Percentiles rank a stretch among this genome's conserved stretches.
Evolutionary conservation across 2,329 filamentous ascomycete species (phyloP).

Genomic region (Sphaceloma murrayae): DNA sequence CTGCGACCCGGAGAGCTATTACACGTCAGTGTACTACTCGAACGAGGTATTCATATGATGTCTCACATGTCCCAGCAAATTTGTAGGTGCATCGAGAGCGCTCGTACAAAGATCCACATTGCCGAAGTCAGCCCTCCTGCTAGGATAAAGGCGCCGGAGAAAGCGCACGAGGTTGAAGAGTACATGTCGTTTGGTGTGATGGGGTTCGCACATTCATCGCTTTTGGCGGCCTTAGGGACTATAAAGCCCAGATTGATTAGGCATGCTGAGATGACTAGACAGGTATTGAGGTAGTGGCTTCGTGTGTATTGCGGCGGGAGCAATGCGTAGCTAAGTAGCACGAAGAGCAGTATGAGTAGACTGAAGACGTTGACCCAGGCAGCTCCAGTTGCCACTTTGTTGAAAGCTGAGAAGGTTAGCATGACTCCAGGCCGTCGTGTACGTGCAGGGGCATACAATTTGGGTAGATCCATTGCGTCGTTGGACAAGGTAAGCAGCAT

Average conservation of each 20-base stretch:
- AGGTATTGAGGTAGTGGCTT: slow-evolving; percentile 87
- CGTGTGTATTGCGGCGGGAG: slow-evolving; percentile 83
- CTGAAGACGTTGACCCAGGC: slow-evolving; percentile 75
- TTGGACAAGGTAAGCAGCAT: slow-evolving; percentile 87
- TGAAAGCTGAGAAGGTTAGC: slow-evolving; percentile 36
- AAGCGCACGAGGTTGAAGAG: slow-evolving; percentile 69
- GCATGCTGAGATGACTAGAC: slow-evolving; percentile 63
- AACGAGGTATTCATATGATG: neutral
- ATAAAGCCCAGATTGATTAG: slow-evolving; percentile 90
- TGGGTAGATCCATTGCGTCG: slow-evolving; percentile 65
- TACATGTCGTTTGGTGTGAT: slow-evolving; percentile 95
- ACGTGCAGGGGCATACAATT: slow-evolving; percentile 44
- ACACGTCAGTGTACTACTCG: neutral
- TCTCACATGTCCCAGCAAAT: slow-evolving; percentile 81
- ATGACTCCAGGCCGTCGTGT: no score
- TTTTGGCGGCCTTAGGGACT: slow-evolving; percentile 68
- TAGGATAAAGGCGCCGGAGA: slow-evolving; percentile 77
- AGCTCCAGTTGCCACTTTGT: slow-evolving; percentile 53
- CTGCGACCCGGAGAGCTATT: slow-evolving; percentile 60
- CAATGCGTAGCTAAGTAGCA: slow-evolving; percentile 68
- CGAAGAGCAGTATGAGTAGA: slow-evolving; percentile 60
- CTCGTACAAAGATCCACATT: slow-evolving; percentile 85
- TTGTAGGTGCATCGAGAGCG: slow-evolving; percentile 86
- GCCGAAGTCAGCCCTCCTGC: slow-evolving; percentile 75
- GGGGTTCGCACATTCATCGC: slow-evolving; percentile 72